A percentile compares a stretch with the other conserved stretches of the same genome.
Evolutionary conservation across 768 basidiomycete genomes (phyloP).

Genomic region (Cantharellus anzutake): DNA sequence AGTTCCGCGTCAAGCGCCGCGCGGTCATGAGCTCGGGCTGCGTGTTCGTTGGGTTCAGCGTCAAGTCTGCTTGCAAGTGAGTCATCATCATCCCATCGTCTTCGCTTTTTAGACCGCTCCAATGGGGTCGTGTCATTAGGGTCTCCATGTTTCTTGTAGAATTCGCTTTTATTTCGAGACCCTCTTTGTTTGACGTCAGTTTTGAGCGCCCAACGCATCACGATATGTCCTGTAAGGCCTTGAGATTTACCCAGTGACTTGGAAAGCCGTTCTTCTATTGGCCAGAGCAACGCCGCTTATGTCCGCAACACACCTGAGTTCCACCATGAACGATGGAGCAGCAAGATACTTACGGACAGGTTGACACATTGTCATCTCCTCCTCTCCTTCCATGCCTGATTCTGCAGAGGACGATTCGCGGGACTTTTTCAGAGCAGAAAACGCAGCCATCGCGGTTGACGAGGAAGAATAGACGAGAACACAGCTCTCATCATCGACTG

Average conservation of each 20-base stretch:
- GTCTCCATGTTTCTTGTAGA: constrained; percentile 57
- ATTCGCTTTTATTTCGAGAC: constrained; percentile 51
- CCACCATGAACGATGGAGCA: not conserved
- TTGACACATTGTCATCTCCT: constrained; percentile 16
- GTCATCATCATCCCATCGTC: constrained; percentile 16
- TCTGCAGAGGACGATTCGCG: constrained; percentile 19
- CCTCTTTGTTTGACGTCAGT: constrained; percentile 66
- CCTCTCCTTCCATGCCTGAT: constrained; percentile 14
- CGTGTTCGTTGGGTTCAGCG: constrained; percentile 37
- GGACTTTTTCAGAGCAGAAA: constrained; percentile 4
- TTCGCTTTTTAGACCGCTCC: constrained; percentile 13
- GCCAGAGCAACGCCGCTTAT: constrained; percentile 30
- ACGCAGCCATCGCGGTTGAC: constrained; percentile 24
- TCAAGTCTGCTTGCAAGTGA: constrained; percentile 15
- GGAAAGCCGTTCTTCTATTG: constrained; percentile 59
- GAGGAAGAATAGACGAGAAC: constrained; percentile 53
- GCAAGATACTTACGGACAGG: not conserved
- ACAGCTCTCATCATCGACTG: constrained; percentile 60
- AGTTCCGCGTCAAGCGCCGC: constrained; percentile 68
- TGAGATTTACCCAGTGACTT: constrained; percentile 49
- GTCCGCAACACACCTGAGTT: not conserved
- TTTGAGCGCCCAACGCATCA: constrained; percentile 55
- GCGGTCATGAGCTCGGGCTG: constrained; percentile 13
- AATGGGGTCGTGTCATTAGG: constrained; percentile 31
- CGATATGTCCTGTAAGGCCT: constrained; percentile 41